A percentile compares a stretch with the other conserved stretches of the same genome.
Evolutionary conservation across 768 basidiomycete genomes (phyloP).

Genomic region (Tephrocybe sp.): DNA sequence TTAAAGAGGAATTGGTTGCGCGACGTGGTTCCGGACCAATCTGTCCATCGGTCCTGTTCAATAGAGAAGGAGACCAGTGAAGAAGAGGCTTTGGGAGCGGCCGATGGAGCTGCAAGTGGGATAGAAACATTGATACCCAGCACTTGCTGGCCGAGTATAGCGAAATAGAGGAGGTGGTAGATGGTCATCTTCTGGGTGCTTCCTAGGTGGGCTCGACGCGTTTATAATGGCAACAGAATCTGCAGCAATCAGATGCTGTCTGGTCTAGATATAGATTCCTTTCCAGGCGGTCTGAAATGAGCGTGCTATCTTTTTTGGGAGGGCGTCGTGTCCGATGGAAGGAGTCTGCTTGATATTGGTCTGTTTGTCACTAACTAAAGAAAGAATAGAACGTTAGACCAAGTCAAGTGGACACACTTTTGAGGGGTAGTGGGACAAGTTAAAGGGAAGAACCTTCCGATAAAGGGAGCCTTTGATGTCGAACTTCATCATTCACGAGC

Average conservation of each 20-base stretch:
- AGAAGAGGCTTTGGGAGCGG: conserved; percentile 9
- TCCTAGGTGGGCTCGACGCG: background rate
- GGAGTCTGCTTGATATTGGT: too few relatives aligned
- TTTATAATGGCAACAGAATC: conserved; percentile 6
- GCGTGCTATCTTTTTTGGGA: too few relatives aligned
- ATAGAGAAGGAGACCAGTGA: conserved; percentile 63
- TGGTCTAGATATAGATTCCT: background rate
- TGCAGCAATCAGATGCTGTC: background rate
- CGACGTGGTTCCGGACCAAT: conserved; percentile 55
- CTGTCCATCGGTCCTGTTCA: conserved; percentile 68
- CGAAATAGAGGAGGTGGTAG: conserved; percentile 4
- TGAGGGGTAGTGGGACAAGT: background rate
- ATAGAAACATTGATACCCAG: conserved; percentile 7
- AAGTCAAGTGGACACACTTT: background rate
- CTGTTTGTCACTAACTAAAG: too few relatives aligned
- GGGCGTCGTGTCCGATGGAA: too few relatives aligned
- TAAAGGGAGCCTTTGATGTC: background rate
- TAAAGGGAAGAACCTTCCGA: conserved; percentile 1
- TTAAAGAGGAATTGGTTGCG: conserved; percentile 61
- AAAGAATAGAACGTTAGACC: background rate
- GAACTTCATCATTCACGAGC: background rate
- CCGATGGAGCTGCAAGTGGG: conserved; percentile 6
- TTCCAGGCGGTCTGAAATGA: background rate
- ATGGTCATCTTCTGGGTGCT: background rate
- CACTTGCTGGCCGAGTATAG: conserved; percentile 3